Percentiles rank a stretch among this genome's conserved stretches.
phyloP scores from a whole-genome alignment of 2,329 filamentous ascomycete genomes.

The Ceratocystis cacaofunesta region DNA sequence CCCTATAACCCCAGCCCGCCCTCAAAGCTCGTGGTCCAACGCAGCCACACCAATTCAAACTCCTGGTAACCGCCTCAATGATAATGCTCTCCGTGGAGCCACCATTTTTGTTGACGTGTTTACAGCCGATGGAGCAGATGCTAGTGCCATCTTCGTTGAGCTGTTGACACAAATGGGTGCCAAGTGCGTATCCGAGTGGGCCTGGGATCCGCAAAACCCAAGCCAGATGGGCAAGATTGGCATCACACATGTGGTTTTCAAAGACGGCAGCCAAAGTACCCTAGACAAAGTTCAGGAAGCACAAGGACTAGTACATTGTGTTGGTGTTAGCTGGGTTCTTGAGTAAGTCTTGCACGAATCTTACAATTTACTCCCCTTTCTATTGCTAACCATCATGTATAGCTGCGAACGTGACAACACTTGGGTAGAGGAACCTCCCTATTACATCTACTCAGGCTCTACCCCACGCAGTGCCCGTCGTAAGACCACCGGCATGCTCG shows the following conservation, averaged over 20 bases:
- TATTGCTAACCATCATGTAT: slow-evolving; percentile 17
- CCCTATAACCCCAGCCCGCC: slow-evolving; percentile 24
- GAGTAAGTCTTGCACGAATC: slow-evolving; percentile 45
- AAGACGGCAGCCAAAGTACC: slow-evolving; percentile 68
- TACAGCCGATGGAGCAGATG: slow-evolving; percentile 66
- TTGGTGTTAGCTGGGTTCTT: slow-evolving; percentile 76
- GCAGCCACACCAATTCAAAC: slow-evolving; percentile 42
- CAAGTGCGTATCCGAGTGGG: slow-evolving; percentile 60
- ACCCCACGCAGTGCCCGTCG: slow-evolving; percentile 58
- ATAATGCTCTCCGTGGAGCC: slow-evolving; percentile 46
- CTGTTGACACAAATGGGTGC: slow-evolving; percentile 71
- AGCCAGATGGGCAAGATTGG: slow-evolving; percentile 41
- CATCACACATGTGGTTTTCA: slow-evolving; percentile 81
- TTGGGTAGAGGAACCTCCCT: slow-evolving; percentile 60
- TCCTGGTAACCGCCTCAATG: slow-evolving; percentile 24
- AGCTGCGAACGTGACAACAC: slow-evolving; percentile 62
- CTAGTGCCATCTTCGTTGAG: slow-evolving; percentile 66
- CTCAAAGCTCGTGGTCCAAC: slow-evolving; percentile 38
- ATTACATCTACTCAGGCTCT: slow-evolving; percentile 51
- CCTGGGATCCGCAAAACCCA: slow-evolving; percentile 33
- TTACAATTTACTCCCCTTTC: slow-evolving; percentile 1
- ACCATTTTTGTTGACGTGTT: slow-evolving; percentile 74
- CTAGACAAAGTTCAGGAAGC: slow-evolving; percentile 65
- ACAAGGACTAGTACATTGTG: slow-evolving; percentile 63
- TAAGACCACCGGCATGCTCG: slow-evolving; percentile 56